Evolutionary conservation across 306 rosid genomes (phyloP), one percentile per base, ranked within the genome.

Genomic region (Clitoria ternatea): DNA sequence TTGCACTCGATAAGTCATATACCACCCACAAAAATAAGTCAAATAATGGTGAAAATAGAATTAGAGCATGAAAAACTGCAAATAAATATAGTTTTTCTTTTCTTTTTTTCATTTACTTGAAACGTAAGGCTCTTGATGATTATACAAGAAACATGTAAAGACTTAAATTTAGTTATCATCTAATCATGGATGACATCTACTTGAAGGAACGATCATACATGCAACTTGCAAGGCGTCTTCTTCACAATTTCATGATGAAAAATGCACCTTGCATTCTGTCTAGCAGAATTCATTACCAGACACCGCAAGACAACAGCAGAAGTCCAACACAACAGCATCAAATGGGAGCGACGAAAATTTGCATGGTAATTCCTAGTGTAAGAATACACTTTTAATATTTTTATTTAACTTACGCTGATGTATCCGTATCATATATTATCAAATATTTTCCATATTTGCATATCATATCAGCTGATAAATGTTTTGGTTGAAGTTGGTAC

Each of bases 1-100:
- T 64, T 77, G 73, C 77, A 72, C 56, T 3, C 37, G 42, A 73
- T 39, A 37, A 63, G 75, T 69, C 70, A 63, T 54, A 27, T 18
- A 69, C 24, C 23, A 60, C 24, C 15, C 6, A 39, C 13, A 8
- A 7, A 59, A 9, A 74, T 48, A 23, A 49, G 47, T 30, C 60
- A 64, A 30, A 37, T 62, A 9, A 22, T 12, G 40, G 33, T 44
- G 48, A 66, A 71, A 36, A 72, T 33, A 69, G 44, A 47, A 66
- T 52, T 43, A 61, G 47, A 74, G 63, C 52, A 52, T 19, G n/a
- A n/a, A n/a, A n/a, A n/a, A n/a, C n/a, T n/a, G 61, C 23, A 45
- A 48, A 48, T 18, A 37, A 62, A 32, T 44, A 47, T 2, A 59
- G 24, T 37, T 24, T 59, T 30, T 4, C 47, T 33, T 55, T 37